Evolutionary conservation across 345 rosid genomes (phyloP).

Genomic region (Heritiera fomes): DNA sequence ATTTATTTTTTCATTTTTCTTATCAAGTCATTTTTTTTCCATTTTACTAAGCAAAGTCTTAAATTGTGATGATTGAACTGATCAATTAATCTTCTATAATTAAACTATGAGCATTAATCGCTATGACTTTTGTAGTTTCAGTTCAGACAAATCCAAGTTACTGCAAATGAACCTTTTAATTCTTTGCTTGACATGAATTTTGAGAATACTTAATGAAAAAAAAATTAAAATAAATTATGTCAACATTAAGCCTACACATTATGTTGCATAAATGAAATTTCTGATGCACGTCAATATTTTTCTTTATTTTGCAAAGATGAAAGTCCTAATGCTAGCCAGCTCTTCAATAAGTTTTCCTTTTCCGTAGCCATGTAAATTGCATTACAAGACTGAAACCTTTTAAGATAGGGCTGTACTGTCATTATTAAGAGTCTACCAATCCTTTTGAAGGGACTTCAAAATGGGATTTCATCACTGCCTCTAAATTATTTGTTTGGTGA

Average conservation of each 20-base stretch:
- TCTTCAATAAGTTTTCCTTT: neutral
- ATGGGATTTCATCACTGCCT: neutral
- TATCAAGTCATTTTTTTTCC: no score
- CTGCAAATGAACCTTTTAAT: neutral
- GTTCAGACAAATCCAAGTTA: neutral
- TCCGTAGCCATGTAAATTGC: neutral
- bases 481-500: neutral
- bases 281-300: neutral
- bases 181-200: no score
- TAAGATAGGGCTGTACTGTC: neutral
- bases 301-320: no score
- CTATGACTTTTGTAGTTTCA: neutral
- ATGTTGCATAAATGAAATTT: neutral
- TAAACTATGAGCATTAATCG: neutral
- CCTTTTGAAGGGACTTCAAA: constrained; percentile 9
- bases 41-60: no score
- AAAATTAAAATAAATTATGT: no score
- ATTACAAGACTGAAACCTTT: neutral
- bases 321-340: no score
- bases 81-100: neutral
- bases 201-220: no score
- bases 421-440: neutral
- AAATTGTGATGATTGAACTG: no score
- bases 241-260: neutral
- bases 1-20: no score